phyloP scores from a whole-genome alignment of 345 rosid species.

The Syzygium jambos region DNA sequence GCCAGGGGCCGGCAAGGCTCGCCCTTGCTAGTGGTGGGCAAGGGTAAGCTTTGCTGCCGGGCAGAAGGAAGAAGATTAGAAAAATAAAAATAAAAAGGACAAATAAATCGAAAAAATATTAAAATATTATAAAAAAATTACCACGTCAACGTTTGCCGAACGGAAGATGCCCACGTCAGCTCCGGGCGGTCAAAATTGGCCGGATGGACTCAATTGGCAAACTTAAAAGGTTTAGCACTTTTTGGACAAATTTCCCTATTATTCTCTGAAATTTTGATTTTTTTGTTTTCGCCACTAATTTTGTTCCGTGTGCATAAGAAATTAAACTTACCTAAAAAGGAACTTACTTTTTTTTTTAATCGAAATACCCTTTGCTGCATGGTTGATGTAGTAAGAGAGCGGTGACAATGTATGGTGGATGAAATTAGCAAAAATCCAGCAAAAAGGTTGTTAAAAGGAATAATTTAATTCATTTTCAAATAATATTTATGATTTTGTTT shows the following conservation, averaged over 20 bases:
- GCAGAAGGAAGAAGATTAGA: too few relatives aligned
- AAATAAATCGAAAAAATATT: too few relatives aligned
- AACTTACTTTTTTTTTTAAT: not conserved
- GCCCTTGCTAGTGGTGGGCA: too few relatives aligned
- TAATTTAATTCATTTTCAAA: not conserved
- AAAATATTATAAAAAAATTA: too few relatives aligned
- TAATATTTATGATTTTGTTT: not conserved
- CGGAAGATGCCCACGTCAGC: rapidly evolving
- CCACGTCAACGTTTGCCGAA: too few relatives aligned
- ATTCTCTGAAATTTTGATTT: not conserved
- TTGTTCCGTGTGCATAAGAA: not conserved
- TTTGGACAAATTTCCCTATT: not conserved
- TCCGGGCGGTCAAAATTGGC: too few relatives aligned
- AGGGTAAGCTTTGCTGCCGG: too few relatives aligned
- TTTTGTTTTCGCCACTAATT: not conserved
- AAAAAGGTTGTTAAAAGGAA: not conserved
- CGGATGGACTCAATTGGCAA: too few relatives aligned
- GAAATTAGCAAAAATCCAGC: not conserved
- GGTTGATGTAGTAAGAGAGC: not conserved
- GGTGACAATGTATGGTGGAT: not conserved
- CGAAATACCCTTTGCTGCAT: not conserved
- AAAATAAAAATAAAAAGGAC: too few relatives aligned
- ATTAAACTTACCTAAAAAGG: not conserved
- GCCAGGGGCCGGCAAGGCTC: too few relatives aligned
- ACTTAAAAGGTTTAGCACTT: too few relatives aligned